These are phyloP conservation scores for Neofusicoccum kwambonambiense DNA, from an alignment of 2,329 filamentous ascomycete species.

Conservation along the genomic window DNA sequence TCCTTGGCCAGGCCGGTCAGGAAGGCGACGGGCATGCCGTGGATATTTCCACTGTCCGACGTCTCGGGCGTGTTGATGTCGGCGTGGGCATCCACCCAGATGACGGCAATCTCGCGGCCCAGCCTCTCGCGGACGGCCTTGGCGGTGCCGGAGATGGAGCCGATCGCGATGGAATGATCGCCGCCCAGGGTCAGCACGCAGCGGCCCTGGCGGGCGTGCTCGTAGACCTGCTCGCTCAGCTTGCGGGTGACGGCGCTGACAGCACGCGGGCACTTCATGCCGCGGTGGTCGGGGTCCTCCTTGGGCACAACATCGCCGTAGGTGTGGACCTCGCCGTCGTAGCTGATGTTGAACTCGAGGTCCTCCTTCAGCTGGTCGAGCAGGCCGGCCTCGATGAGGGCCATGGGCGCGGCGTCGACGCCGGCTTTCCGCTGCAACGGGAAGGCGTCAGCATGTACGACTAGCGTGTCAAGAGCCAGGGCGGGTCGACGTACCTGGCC, in stretches of 20 bases:
- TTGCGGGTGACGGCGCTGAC: slow-evolving; percentile 81
- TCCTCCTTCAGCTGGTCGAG: slow-evolving; percentile 80
- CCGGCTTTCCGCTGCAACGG: slow-evolving; percentile 75
- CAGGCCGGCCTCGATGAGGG: slow-evolving; percentile 84
- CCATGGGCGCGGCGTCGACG: slow-evolving; percentile 85
- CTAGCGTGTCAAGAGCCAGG: neutral
- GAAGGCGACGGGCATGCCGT: slow-evolving; percentile 97
- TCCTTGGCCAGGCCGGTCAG: slow-evolving; percentile 80
- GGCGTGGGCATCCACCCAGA: slow-evolving; percentile 98
- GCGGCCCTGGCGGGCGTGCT: slow-evolving; percentile 77
- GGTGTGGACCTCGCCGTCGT: slow-evolving; percentile 77
- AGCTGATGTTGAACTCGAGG: slow-evolving; percentile 82
- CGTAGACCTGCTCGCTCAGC: slow-evolving; percentile 82
- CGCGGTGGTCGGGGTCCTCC: slow-evolving; percentile 74
- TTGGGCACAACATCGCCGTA: slow-evolving; percentile 74
- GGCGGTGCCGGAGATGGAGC: slow-evolving; percentile 83
- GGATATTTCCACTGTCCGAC: slow-evolving; percentile 87
- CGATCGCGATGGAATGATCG: slow-evolving; percentile 95
- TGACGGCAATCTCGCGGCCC: slow-evolving; percentile 81
- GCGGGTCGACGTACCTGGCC: slow-evolving; percentile 68
- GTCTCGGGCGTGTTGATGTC: slow-evolving; percentile 97
- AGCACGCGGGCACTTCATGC: slow-evolving; percentile 90
- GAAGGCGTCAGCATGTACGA: slow-evolving; percentile 19
- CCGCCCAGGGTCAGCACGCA: slow-evolving; percentile 92
- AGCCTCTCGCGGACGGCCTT: slow-evolving; percentile 83